Evolutionary conservation across 371 early-diverging fungal species (phyloP), one percentile per base, ranked within the genome.

Genomic region (Mucor ambiguus): DNA sequence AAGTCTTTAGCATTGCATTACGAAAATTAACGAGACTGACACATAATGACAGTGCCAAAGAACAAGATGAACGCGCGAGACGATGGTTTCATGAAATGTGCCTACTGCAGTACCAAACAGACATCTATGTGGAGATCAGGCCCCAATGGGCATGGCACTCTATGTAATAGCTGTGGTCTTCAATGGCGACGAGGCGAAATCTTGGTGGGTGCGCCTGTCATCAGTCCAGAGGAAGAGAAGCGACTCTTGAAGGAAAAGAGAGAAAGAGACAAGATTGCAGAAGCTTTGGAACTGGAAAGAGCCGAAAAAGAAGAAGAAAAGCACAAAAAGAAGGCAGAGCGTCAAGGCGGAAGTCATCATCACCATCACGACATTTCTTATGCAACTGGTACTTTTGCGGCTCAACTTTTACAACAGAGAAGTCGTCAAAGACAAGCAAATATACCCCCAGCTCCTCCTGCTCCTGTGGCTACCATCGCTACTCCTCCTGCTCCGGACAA

Each of bases 161-260:
- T 83, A 16, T 83, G 83, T 60, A 83, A 83, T 60, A 77, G 76
- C 4, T 83, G 83, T 66, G 80, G 83, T 29, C 60, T 88, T 16
- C 79, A 83, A 61, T 89, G 87, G 87, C 75, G 70, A 22, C 76
- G 76, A 62, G 83, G 80, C 3, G 78, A 81, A 38, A 87, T 87
- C 29, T 58, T 87, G n/a, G 69, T 73, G 20, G 85, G 73, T 55
- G 73, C 77, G 11, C 67, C 74, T 14, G 75, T 78, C 2, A 77
- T 77, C 5, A 74, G 69, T n/a, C 55, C 58, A 22, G 58, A 72
- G 26, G 77, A 78, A 59, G 78, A 76, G 48, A 67, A 69, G 46
- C 57, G 60, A 24, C 46, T 66, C 18, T 26, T 61, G 29, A 69
- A 61, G 33, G 76, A 76, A 63, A 69, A 56, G 49, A 63, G 68